A percentile compares a stretch with the other conserved stretches of the same genome.
These are phyloP conservation scores for Boeremia lycopersici DNA, from an alignment of 2,329 filamentous ascomycete genomes.

Conservation along the genomic window DNA sequence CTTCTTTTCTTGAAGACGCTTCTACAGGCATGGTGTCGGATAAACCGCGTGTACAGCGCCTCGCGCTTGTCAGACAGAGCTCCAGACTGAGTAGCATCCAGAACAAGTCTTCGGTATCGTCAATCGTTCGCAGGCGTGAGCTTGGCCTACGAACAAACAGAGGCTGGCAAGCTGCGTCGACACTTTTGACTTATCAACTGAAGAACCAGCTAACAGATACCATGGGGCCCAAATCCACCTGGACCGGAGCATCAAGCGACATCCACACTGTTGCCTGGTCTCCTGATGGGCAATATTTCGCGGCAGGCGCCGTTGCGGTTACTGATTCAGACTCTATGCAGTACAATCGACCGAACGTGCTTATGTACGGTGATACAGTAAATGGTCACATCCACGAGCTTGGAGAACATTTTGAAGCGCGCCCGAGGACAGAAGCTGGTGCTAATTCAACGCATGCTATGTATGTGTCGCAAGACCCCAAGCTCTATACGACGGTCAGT, in stretches of 20 bases:
- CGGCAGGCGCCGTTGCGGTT: constrained; percentile 62
- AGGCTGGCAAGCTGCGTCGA: constrained; percentile 34
- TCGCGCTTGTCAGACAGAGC: constrained; percentile 30
- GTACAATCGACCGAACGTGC: constrained; percentile 64
- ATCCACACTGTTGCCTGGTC: constrained; percentile 64
- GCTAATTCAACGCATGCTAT: constrained; percentile 54
- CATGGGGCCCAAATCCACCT: constrained; percentile 54
- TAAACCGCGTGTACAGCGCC: constrained; percentile 32
- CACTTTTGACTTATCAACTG: constrained; percentile 28
- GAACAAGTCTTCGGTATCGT: constrained; percentile 21
- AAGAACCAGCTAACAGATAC: constrained; percentile 45
- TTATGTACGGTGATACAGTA: constrained; percentile 58
- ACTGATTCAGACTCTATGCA: constrained; percentile 62
- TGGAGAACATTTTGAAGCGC: constrained; percentile 57
- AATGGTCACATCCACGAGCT: constrained; percentile 57
- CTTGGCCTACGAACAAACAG: constrained; percentile 35
- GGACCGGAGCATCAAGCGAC: constrained; percentile 65
- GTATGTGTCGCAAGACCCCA: constrained; percentile 56
- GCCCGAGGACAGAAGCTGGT: constrained; percentile 47
- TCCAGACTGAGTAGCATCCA: constrained; percentile 20
- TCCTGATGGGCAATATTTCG: constrained; percentile 59
- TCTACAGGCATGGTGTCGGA: constrained; percentile 25
- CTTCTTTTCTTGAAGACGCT: constrained; percentile 42
- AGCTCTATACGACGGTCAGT: constrained; percentile 63
- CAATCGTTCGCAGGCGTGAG: constrained; percentile 42